phyloP scores from a whole-genome alignment of 257 asterid species.

The Solanum pennellii region DNA sequence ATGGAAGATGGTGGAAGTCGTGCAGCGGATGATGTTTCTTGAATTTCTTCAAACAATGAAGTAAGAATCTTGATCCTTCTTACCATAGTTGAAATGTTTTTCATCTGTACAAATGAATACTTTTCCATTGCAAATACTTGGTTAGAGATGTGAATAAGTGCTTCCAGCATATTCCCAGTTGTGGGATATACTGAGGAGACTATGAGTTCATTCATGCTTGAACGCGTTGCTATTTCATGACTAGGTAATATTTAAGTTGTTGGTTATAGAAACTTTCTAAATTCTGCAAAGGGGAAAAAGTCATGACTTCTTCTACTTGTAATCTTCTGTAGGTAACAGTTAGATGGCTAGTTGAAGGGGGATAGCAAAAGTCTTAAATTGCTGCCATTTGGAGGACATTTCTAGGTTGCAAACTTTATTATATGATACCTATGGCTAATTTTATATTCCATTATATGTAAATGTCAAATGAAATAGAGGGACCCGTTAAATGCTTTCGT shows the following conservation, averaged over 20 bases:
- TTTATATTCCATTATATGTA: neutral
- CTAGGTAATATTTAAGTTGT: constrained; percentile 3
- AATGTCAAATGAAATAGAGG: neutral
- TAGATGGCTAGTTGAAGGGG: constrained; percentile 16
- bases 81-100: constrained; percentile 41
- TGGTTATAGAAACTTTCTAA: constrained; percentile 12
- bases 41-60: constrained; percentile 66
- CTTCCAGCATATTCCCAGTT: constrained; percentile 40
- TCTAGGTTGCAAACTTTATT: constrained; percentile 31
- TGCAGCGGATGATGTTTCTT: constrained; percentile 23
- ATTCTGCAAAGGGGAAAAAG: neutral
- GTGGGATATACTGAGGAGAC: constrained; percentile 53
- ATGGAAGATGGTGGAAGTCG: constrained; percentile 63
- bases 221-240: constrained; percentile 5
- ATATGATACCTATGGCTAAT: neutral
- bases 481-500: neutral
- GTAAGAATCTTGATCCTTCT: constrained; percentile 53
- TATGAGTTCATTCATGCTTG: constrained; percentile 37
- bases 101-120: constrained; percentile 32
- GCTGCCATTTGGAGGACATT: constrained; percentile 73
- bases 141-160: constrained; percentile 38
- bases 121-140: constrained; percentile 31
- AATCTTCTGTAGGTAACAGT: constrained; percentile 14
- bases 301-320: constrained; percentile 36
- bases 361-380: constrained; percentile 18